Percentiles rank a stretch among this genome's conserved stretches.
Evolutionary conservation across 805 yeast species (phyloP).

Genomic region (Candida orba): DNA sequence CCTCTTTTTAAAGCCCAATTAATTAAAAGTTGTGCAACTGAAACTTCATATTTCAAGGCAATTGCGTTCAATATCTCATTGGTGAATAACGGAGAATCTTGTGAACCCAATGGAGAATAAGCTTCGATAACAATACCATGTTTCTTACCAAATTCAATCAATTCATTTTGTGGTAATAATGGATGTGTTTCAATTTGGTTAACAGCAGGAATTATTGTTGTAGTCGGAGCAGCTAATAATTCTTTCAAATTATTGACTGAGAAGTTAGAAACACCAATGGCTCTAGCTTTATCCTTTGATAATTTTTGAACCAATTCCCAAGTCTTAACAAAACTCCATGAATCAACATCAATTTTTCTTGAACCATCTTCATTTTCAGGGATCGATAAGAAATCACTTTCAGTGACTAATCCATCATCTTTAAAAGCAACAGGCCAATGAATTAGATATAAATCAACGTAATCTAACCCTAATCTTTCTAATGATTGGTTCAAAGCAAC

Average conservation of each 20-base stretch:
- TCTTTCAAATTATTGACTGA: slow-evolving; percentile 15
- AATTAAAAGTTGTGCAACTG: slow-evolving; percentile 44
- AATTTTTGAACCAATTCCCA: slow-evolving; percentile 18
- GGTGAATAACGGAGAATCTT: slow-evolving; percentile 8
- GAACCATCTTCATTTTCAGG: slow-evolving; percentile 31
- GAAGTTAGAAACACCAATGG: slow-evolving; percentile 21
- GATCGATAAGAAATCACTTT: slow-evolving; percentile 7
- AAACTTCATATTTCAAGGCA: slow-evolving; percentile 35
- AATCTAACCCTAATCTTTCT: slow-evolving; percentile 58
- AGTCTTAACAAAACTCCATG: slow-evolving; percentile 32
- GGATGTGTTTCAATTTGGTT: slow-evolving; percentile 21
- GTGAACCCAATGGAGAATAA: slow-evolving; percentile 17
- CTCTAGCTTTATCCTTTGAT: slow-evolving; percentile 12
- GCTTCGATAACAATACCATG: slow-evolving; percentile 14
- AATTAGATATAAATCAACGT: slow-evolving; percentile 70
- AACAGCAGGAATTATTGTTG: slow-evolving; percentile 13
- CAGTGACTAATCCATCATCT: slow-evolving; percentile 29
- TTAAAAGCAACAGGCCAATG: slow-evolving; percentile 74
- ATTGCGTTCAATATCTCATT: slow-evolving; percentile 35
- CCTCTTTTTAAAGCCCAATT: slow-evolving; percentile 56
- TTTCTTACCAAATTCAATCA: slow-evolving; percentile 10
- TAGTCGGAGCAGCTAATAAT: slow-evolving; percentile 9
- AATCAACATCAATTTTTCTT: slow-evolving; percentile 39
- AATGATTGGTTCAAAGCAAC: slow-evolving; percentile 53
- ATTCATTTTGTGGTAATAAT: slow-evolving; percentile 16